Conservation (phyloP, 805 yeast genomes). For the Ogataea sp. region DNA sequence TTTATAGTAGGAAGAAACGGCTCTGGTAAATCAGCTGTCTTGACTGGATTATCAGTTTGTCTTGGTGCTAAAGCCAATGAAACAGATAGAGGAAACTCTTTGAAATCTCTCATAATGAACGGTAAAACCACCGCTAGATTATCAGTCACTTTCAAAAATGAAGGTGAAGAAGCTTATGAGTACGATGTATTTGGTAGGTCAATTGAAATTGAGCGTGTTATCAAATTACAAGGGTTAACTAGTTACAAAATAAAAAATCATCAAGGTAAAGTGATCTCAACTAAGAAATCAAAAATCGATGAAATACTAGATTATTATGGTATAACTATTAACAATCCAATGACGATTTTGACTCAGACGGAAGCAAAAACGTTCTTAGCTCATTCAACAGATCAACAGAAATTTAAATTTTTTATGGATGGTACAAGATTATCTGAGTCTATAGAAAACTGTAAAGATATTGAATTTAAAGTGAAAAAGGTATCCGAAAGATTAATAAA, state of each 20-base stretch:
- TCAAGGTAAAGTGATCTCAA: conserved; percentile 44
- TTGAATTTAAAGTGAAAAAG: conserved; percentile 25
- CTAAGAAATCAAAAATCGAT: conserved; percentile 57
- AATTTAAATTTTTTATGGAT: conserved; percentile 70
- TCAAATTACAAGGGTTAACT: conserved; percentile 46
- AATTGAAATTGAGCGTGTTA: conserved; percentile 62
- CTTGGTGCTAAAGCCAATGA: conserved; percentile 83
- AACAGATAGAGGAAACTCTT: conserved; percentile 74
- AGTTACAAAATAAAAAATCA: conserved; percentile 50
- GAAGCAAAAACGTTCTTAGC: conserved; percentile 87
- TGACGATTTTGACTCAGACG: conserved; percentile 90
- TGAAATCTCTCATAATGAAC: conserved; percentile 66
- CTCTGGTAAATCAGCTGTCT: conserved; percentile 81
- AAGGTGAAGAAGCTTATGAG: conserved; percentile 56
- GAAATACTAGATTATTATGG: conserved; percentile 62
- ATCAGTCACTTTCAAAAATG: conserved; percentile 54
- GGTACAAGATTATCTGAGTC: conserved; percentile 72
- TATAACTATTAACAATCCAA: conserved; percentile 80
- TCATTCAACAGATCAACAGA: conserved; percentile 60
- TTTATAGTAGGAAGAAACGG: conserved; percentile 89
- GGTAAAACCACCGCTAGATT: conserved; percentile 68
- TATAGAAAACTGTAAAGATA: conserved; percentile 39
- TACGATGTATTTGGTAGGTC: conserved; percentile 59
- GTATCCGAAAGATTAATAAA: conserved; percentile 32
- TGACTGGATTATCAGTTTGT: conserved; percentile 83